Base-by-base conservation (phyloP, 441 rosid species). In the Melastoma candidum region DNA sequence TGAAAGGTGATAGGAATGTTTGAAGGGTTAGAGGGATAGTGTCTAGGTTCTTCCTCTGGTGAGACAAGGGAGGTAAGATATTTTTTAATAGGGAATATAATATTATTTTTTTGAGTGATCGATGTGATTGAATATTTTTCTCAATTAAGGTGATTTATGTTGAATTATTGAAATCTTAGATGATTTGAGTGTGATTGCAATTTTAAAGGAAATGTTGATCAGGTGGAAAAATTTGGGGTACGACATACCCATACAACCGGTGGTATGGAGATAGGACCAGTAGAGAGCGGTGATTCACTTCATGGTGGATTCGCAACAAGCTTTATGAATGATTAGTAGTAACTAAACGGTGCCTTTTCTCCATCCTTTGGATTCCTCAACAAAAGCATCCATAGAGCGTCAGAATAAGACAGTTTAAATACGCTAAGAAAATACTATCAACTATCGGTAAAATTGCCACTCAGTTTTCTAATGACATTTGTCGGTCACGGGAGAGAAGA, bases 251-350 rank as follows among this genome's bases (percentile, higher is more conserved):
- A 79, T 52, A 87, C 96, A 60, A 79, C 60, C 1, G 92, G 84
- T 58, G 98, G 89, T 57, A 87, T 68, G 4, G 80, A 82, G 59
- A 89, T 50, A 61, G 75, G 57, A 1, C 75, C 46, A 39, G 72
- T 59, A 2, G 68, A 48, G 69, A 92, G 81, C 2, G 77, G 82
- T 3, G 80, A 68, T 1, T 75, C 63, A 25, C 61, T 75, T 86
- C 95, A 85, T 45, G 77, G 63, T 2, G 98, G 98, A 68, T 82
- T 70, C 25, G 95, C 98, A 12, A 94, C 87, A 44, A 87, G 70
- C 89, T 92, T 92, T 50, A 92, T 56, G 74, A 92, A 92, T 27
- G 98, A 80, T 83, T 94, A 65, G n/a, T n/a, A n/a, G n/a, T 83
- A 87, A 66, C 70, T 92, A 78, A 79, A 32, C 8, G 96, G 95